Conservation (phyloP, 768 basidiomycete genomes). For the Russula lepida region DNA sequence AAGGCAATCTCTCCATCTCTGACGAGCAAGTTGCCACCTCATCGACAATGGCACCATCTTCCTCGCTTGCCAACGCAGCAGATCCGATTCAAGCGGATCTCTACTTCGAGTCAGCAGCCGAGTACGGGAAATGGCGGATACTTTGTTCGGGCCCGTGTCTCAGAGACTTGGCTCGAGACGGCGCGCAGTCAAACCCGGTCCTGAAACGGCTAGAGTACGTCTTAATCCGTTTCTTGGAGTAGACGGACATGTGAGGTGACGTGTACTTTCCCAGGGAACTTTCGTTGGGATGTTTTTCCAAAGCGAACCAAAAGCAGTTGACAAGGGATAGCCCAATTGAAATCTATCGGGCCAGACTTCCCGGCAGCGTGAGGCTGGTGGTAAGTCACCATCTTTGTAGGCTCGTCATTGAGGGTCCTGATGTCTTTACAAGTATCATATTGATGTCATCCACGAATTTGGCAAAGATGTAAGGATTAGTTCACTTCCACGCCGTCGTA, state of each 20-base stretch:
- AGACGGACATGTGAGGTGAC: not conserved
- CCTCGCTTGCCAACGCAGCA: not conserved
- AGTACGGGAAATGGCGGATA: conserved; percentile 9
- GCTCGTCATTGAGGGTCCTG: not conserved
- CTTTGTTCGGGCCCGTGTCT: not conserved
- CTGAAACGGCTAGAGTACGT: conserved; percentile 8
- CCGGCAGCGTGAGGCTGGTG: conserved; percentile 10
- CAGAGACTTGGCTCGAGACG: not conserved
- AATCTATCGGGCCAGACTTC: conserved; percentile 16
- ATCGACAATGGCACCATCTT: not conserved
- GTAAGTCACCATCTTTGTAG: not conserved
- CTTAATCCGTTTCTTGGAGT: not conserved
- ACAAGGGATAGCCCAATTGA: conserved; percentile 13
- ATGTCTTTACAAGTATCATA: conserved; percentile 9
- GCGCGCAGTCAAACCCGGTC: not conserved
- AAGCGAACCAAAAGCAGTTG: conserved; percentile 12
- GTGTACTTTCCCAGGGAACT: conserved; percentile 6
- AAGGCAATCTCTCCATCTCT: not conserved
- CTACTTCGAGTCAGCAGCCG: conserved; percentile 1
- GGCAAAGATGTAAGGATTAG: conserved; percentile 8
- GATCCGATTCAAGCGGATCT: conserved; percentile 10
- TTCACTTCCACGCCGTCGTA: not conserved
- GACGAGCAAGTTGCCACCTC: not conserved
- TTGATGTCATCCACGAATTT: conserved; percentile 12
- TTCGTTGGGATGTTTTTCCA: conserved; percentile 12